A percentile compares a stretch with the other conserved stretches of the same genome.
These are phyloP conservation scores for Acorus calamus DNA, from an alignment of 106 monocot species.

Conservation along the genomic window DNA sequence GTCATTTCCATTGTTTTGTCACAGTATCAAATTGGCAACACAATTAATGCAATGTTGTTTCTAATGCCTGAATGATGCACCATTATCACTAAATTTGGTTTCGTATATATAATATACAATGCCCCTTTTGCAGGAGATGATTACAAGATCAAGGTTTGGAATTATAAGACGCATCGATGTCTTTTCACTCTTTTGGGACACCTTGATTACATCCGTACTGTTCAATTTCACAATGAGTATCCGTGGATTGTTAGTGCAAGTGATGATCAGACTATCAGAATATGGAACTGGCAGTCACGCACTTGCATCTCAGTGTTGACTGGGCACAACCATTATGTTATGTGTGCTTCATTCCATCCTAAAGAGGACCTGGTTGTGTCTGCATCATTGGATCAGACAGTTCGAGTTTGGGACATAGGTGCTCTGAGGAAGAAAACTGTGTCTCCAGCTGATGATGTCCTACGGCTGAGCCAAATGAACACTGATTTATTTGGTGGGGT, in stretches of 20 bases:
- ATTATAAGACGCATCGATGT: conserved; percentile 55
- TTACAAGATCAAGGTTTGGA: conserved; percentile 77
- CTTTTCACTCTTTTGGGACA: conserved; percentile 62
- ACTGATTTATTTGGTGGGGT: conserved; percentile 54
- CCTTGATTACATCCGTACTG: conserved; percentile 62
- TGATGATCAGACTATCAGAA: conserved; percentile 66
- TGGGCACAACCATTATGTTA: conserved; percentile 62
- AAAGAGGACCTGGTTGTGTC: conserved; percentile 63
- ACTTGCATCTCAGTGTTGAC: conserved; percentile 52
- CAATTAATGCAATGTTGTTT: too few species aligned
- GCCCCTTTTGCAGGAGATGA: conserved; percentile 46
- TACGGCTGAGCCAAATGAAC: conserved; percentile 48
- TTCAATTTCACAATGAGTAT: conserved; percentile 58
- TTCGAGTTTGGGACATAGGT: conserved; percentile 62
- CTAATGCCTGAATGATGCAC: too few species aligned
- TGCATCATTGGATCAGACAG: conserved; percentile 61
- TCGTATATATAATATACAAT: too few species aligned
- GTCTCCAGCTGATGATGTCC: conserved; percentile 46
- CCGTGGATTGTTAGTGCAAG: conserved; percentile 70
- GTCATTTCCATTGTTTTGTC: too few species aligned
- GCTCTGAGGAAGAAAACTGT: conserved; percentile 54
- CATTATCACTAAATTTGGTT: too few species aligned
- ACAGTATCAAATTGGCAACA: too few species aligned
- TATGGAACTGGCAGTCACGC: conserved; percentile 69
- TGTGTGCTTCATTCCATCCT: conserved; percentile 69